Evolutionary conservation across 495 filamentous ascomycete species (phyloP), one percentile per base, ranked within the genome.

Genomic region (Penicillium cataractarum): DNA sequence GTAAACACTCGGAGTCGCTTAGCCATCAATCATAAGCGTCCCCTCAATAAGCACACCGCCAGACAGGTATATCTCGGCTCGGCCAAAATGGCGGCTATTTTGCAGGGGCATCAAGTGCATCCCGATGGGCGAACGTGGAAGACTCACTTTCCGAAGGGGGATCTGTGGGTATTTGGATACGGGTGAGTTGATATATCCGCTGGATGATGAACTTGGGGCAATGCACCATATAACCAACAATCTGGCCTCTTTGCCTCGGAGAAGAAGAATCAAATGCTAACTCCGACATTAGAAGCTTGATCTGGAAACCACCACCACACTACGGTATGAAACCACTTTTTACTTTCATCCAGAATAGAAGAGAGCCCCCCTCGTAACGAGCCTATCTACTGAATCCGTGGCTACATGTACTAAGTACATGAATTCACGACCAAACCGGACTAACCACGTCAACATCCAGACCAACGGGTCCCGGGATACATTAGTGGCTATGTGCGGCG

Each of bases 271-370:
- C 33, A 53, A 29, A 19, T 39, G 29, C 46, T 54, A 31, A 63
- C 12, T 19, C 19, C 27, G 15, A 37, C 7, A 4, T 10, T 65
- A 98, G 94, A 76, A 96, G 92, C 63, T 80, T 99, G 74, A 98
- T 99, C 60, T 99, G 94, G 94, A 99, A 99, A 73, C 94, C 95
- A 26, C 96, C 95, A 52, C 95, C 96, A 54, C 90, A 97, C 71
- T 97, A 88, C 74, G 94, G 95, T 97, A 87, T 58, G 81, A 15
- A 46, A 10, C 0, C 19, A 31, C 17, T n/a, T 40, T 27, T 42
- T 17, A 19, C 37, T 48, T 9, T 32, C 7, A 19, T 3, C 4
- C 0, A 8, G 3, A 19, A 22, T n/a, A n/a, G n/a, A 21, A 22
- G 22, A 32, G 6, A 15, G n/a, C 19, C 3, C 2, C 17, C 15